These are phyloP conservation scores for Coemansia sp. DNA, from an alignment of 192 early-diverging fungal genomes.

Conservation along the genomic window DNA sequence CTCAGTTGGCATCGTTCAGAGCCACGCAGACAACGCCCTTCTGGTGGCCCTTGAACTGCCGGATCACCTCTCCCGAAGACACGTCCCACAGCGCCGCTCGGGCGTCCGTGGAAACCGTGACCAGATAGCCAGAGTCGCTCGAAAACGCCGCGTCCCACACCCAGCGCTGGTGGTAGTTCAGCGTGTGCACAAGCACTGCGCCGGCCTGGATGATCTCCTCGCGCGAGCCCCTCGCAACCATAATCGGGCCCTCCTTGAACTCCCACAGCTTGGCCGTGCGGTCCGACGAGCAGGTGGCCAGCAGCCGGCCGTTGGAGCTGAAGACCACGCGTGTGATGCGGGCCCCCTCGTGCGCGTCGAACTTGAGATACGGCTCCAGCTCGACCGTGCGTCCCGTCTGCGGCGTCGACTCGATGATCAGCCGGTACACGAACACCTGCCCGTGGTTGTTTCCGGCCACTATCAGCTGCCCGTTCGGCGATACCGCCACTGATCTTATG, in stretches of 20 bases:
- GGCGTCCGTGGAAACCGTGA: slow-evolving; percentile 51
- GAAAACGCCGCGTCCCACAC: slow-evolving; percentile 54
- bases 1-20: slow-evolving; percentile 42
- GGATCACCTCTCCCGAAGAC: slow-evolving; percentile 36
- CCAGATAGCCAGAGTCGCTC: slow-evolving; percentile 48
- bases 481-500: slow-evolving; percentile 41
- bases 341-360: slow-evolving; percentile 43
- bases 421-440: slow-evolving; percentile 47
- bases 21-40: slow-evolving; percentile 51
- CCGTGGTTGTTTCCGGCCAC: slow-evolving; percentile 51
- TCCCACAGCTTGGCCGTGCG: slow-evolving; percentile 47
- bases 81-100: slow-evolving; percentile 50
- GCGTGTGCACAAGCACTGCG: slow-evolving; percentile 35
- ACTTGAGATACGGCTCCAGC: slow-evolving; percentile 47
- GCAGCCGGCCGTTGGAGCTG: slow-evolving; percentile 31
- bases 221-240: slow-evolving; percentile 8
- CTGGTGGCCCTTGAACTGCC: slow-evolving; percentile 53
- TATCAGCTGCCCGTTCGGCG: slow-evolving; percentile 47
- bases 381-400: slow-evolving; percentile 43
- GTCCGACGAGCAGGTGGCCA: slow-evolving; percentile 53
- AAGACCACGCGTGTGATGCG: slow-evolving; percentile 44
- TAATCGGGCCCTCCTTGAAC: slow-evolving; percentile 25
- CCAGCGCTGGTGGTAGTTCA: slow-evolving; percentile 47
- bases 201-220: slow-evolving; percentile 26
- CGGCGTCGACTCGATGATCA: slow-evolving; percentile 40